Evolutionary conservation across 1,284 basidiomycete genomes (phyloP).

Genomic region (Malassezia caprae): DNA sequence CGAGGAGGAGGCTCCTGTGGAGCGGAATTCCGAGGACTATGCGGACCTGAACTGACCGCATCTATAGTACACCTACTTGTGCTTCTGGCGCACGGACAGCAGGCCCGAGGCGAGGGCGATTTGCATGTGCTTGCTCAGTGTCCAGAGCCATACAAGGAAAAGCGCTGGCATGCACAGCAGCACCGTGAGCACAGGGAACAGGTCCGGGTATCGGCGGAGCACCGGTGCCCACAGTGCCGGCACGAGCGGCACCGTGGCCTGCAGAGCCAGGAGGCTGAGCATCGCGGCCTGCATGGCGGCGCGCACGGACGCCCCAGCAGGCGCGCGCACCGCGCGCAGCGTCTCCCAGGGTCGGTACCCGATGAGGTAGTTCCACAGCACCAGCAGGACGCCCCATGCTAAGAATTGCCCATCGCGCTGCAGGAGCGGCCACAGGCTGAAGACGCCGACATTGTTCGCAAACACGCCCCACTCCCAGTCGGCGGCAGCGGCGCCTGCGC

Average conservation of each 20-base stretch:
- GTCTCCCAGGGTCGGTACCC: constrained; percentile 54
- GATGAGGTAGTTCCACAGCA: constrained; percentile 71
- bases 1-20: not conserved
- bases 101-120: constrained; percentile 41
- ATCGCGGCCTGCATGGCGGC: constrained; percentile 52
- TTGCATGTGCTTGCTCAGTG: constrained; percentile 37
- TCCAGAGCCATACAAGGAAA: constrained; percentile 53
- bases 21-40: not conserved
- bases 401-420: constrained; percentile 66
- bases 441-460: constrained; percentile 74
- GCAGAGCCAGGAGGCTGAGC: constrained; percentile 57
- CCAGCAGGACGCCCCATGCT: constrained; percentile 60
- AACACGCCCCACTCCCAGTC: constrained; percentile 69
- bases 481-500: constrained; percentile 51
- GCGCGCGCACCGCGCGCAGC: constrained; percentile 6
- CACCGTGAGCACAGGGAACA: constrained; percentile 75
- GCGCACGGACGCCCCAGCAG: constrained; percentile 10
- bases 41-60: constrained; percentile 13
- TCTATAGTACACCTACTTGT: constrained; percentile 5
- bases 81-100: not conserved
- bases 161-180: constrained; percentile 72
- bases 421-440: constrained; percentile 75
- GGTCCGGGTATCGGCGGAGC: constrained; percentile 70
- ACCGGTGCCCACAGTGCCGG: not conserved
- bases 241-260: constrained; percentile 53